These are phyloP conservation scores for Zasmidium cellare DNA, from an alignment of 2,329 filamentous ascomycete genomes.

Conservation along the genomic window DNA sequence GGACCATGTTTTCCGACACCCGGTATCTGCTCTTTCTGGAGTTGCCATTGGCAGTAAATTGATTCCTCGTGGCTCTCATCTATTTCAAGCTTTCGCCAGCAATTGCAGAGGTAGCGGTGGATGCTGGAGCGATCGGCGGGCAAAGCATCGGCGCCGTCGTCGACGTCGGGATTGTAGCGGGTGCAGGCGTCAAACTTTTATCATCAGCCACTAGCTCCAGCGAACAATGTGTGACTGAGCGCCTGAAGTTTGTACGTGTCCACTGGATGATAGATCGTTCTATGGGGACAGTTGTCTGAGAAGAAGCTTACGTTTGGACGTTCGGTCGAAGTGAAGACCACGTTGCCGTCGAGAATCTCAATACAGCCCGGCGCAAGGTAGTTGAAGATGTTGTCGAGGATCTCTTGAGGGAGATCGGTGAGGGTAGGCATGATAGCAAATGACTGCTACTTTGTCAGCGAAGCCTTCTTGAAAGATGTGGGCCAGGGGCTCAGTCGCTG, in stretches of 20 bases:
- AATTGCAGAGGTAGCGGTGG: background rate
- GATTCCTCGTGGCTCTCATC: background rate
- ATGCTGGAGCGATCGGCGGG: background rate
- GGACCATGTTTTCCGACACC: background rate
- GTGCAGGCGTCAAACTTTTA: too few relatives aligned
- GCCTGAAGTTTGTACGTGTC: too few relatives aligned
- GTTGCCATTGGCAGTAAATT: background rate
- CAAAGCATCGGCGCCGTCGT: too few relatives aligned
- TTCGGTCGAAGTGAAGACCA: too few relatives aligned
- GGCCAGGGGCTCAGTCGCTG: too few relatives aligned
- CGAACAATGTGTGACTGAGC: too few relatives aligned
- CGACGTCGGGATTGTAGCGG: too few relatives aligned
- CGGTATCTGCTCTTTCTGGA: background rate
- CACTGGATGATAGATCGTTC: too few relatives aligned
- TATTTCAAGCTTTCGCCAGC: background rate
- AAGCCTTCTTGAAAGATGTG: too few relatives aligned
- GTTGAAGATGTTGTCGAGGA: background rate
- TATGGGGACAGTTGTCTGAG: too few relatives aligned
- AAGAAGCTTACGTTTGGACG: too few relatives aligned
- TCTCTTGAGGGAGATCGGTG: background rate
- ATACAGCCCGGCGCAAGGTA: slow-evolving; percentile 2
- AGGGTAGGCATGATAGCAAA: background rate
- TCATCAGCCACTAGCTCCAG: too few relatives aligned
- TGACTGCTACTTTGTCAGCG: background rate
- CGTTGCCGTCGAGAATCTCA: background rate